phyloP scores from a whole-genome alignment of 2,329 filamentous ascomycete species.

The Neonectria coccinea region DNA sequence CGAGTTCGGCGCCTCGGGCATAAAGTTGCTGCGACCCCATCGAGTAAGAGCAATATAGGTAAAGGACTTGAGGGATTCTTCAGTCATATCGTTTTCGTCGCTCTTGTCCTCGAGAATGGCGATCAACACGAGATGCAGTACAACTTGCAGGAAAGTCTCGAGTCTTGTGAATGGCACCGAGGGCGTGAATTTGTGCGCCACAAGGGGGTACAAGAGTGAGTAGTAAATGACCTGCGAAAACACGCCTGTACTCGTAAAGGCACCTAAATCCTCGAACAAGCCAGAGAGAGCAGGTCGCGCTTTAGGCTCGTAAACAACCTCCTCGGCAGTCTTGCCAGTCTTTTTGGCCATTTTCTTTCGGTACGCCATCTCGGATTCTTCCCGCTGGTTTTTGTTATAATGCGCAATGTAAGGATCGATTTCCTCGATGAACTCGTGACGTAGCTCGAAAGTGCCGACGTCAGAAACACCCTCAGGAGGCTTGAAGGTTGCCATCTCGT shows the following conservation, averaged over 20 bases:
- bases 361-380: conserved; percentile 92
- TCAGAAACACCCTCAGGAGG: conserved; percentile 92
- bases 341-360: conserved; percentile 88
- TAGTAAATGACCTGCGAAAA: conserved; percentile 94
- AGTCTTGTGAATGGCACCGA: conserved; percentile 83
- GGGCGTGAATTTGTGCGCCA: conserved; percentile 75
- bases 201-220: conserved; percentile 83
- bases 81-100: conserved; percentile 63
- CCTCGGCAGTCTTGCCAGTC: conserved; percentile 81
- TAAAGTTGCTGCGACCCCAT: conserved; percentile 70
- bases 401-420: conserved; percentile 97
- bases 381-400: conserved; percentile 96
- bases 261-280: conserved; percentile 79
- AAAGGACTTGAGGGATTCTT: conserved; percentile 72
- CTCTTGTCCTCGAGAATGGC: conserved; percentile 85
- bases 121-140: conserved; percentile 87
- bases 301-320: conserved; percentile 92
- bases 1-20: conserved; percentile 65
- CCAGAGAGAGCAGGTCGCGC: conserved; percentile 81
- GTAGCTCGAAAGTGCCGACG: conserved; percentile 93
- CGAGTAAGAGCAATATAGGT: conserved; percentile 76
- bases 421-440: conserved; percentile 84
- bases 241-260: conserved; percentile 84
- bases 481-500: conserved; percentile 90
- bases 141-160: conserved; percentile 91